These are phyloP conservation scores for Apocynum venetum DNA, from an alignment of 257 asterid genomes.

Conservation along the genomic window DNA sequence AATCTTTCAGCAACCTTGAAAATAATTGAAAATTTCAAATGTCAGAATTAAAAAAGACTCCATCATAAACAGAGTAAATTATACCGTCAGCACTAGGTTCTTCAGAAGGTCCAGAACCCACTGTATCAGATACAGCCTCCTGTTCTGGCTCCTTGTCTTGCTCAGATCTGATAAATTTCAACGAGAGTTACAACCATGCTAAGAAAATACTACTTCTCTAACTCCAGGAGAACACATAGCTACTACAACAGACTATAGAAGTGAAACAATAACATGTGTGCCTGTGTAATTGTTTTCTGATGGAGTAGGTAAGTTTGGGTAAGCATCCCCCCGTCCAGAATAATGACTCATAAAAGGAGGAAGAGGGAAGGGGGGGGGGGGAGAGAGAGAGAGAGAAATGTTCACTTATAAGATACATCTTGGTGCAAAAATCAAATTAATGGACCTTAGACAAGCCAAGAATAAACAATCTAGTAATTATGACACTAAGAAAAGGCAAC, in stretches of 20 bases:
- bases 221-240: neutral
- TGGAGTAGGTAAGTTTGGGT: neutral
- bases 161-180: constrained; percentile 63
- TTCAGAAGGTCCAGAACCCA: constrained; percentile 66
- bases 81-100: constrained; percentile 69
- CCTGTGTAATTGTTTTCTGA: neutral
- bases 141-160: constrained; percentile 98
- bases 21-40: neutral
- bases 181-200: constrained; percentile 2
- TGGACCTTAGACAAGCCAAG: neutral
- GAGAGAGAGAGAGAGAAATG: neutral
- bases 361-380: neutral
- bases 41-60: neutral
- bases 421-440: neutral
- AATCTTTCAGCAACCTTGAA: neutral
- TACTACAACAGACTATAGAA: neutral
- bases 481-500: neutral
- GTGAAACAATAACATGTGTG: neutral
- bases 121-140: constrained; percentile 59
- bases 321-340: neutral
- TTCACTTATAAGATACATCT: neutral
- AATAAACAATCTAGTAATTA: neutral
- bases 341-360: neutral
- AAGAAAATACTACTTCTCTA: neutral
- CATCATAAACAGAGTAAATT: neutral